These are phyloP conservation scores for Alternaria viburni DNA, from an alignment of 2,329 filamentous ascomycete genomes.

Conservation along the genomic window DNA sequence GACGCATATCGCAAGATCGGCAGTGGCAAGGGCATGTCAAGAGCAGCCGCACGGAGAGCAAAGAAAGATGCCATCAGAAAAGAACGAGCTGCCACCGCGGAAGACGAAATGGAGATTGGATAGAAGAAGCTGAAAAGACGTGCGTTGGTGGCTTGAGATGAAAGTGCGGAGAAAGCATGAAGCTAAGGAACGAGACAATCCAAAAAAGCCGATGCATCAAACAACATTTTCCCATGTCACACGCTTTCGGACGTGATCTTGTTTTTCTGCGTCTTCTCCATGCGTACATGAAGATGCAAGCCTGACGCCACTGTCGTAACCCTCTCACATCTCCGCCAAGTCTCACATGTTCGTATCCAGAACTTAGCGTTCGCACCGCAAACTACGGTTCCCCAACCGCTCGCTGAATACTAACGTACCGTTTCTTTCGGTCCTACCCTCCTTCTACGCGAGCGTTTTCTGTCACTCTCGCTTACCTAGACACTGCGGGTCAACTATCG, in stretches of 20 bases:
- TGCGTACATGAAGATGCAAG: not conserved
- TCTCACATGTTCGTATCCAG: not conserved
- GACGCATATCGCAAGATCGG: constrained; percentile 13
- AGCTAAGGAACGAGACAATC: not conserved
- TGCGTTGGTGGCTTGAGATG: not conserved
- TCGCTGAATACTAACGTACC: not conserved
- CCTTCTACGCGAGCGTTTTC: not conserved
- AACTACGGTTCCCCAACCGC: not conserved
- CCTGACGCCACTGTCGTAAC: not conserved
- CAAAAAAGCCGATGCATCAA: not conserved
- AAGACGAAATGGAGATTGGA: constrained; percentile 15
- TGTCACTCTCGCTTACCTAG: not conserved
- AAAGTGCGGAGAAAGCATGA: not conserved
- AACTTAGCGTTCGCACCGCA: not conserved
- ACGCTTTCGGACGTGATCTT: not conserved
- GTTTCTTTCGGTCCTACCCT: not conserved
- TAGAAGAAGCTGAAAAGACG: not conserved
- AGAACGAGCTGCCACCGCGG: not conserved
- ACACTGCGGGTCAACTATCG: not conserved
- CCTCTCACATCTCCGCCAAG: not conserved
- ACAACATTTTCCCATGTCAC: not conserved
- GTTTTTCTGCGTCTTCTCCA: not conserved
- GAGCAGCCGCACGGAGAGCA: constrained; percentile 2
- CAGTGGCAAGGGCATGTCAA: constrained; percentile 4
- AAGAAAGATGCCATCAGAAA: constrained; percentile 7